Evolutionary conservation across 495 filamentous ascomycete species (phyloP).

Genomic region (Penicillium turbatum): DNA sequence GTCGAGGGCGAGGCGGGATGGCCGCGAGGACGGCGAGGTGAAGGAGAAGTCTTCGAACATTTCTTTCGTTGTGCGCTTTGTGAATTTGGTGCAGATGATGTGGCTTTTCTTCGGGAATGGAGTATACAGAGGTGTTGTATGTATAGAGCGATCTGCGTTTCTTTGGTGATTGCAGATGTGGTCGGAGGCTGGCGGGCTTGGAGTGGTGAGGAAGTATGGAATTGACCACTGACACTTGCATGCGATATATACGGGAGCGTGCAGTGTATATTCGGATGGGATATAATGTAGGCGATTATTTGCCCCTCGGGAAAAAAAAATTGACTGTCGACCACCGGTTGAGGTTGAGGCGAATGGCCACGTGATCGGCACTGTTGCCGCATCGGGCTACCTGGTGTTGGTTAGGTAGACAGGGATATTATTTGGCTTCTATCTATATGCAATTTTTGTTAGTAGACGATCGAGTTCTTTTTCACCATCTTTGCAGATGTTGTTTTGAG

Average conservation of each 20-base stretch:
- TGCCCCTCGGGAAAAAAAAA: constrained; percentile 9
- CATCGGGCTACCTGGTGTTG: background rate
- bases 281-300: background rate
- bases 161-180: background rate
- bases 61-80: background rate
- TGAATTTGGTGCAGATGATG: background rate
- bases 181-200: background rate
- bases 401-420: background rate
- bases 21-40: constrained; percentile 38
- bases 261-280: background rate
- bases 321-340: constrained; percentile 3
- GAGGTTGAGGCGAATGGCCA: constrained; percentile 6
- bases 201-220: background rate
- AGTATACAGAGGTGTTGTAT: background rate
- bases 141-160: background rate
- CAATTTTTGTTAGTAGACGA: background rate
- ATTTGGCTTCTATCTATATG: background rate
- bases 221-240: background rate
- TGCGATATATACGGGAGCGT: background rate
- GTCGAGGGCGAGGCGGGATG: constrained; percentile 33
- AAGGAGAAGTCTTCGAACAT: constrained; percentile 51
- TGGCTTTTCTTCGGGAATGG: background rate
- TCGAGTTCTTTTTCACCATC: background rate
- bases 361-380: constrained; percentile 6
- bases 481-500: background rate